Percentiles rank a stretch among this genome's conserved stretches.
These are phyloP conservation scores for Stenogyne calaminthoides DNA, from an alignment of 305 asterid genomes.

Conservation along the genomic window DNA sequence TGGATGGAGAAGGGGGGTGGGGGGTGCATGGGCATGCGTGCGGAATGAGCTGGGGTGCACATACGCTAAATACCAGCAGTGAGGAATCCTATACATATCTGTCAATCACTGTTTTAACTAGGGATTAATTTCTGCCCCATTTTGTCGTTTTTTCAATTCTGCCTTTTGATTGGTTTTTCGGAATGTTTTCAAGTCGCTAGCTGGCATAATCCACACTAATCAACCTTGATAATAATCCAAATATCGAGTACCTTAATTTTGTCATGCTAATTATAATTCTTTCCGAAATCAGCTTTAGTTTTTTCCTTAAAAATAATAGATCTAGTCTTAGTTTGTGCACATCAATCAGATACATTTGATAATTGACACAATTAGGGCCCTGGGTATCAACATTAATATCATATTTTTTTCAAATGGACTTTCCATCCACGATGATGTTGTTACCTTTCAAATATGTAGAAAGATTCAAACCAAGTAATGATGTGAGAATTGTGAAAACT, in stretches of 20 bases:
- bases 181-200: background rate
- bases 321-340: too few species aligned
- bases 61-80: constrained; percentile 58
- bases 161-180: background rate
- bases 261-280: background rate
- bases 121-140: background rate
- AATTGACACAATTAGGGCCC: background rate
- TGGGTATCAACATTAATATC: background rate
- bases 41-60: constrained; percentile 87
- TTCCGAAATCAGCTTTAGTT: background rate
- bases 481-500: background rate
- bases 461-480: background rate
- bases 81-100: constrained; percentile 49
- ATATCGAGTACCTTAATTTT: background rate
- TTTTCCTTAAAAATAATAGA: background rate
- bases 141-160: constrained; percentile 24
- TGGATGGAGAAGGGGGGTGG: constrained; percentile 30
- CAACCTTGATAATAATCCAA: background rate
- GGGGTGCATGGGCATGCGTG: constrained; percentile 60
- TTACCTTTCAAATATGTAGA: background rate
- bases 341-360: background rate
- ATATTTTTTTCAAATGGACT: background rate
- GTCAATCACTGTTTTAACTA: constrained; percentile 36
- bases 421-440: background rate
- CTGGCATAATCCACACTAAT: background rate